Evolutionary conservation across 2,329 filamentous ascomycete species (phyloP).

Genomic region (Cucurbitaria berberidis): DNA sequence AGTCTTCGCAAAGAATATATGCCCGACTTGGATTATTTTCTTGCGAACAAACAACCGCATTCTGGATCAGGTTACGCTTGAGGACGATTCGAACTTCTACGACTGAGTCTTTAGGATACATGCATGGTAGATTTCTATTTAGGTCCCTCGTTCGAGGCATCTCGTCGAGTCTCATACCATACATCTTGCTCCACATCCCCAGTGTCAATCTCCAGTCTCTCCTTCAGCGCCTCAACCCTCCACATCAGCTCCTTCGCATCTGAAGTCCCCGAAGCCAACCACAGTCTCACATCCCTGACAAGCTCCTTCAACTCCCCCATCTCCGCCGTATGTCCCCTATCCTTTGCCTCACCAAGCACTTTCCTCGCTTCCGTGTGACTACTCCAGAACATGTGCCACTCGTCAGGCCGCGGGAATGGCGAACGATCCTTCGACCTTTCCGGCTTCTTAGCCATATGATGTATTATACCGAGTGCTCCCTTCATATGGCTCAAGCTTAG

Average conservation of each 20-base stretch:
- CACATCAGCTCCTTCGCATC: background rate
- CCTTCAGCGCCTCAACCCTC: background rate
- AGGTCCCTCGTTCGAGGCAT: no score
- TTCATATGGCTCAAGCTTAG: background rate
- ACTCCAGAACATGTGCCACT: slow-evolving; percentile 25
- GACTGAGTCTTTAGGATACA: no score
- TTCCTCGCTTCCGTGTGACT: slow-evolving; percentile 16
- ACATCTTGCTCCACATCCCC: background rate
- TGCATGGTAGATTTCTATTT: background rate
- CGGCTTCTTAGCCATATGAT: background rate
- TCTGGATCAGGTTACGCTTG: no score
- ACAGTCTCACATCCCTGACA: slow-evolving; percentile 11
- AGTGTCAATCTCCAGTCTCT: background rate
- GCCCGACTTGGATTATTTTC: no score
- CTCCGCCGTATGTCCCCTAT: slow-evolving; percentile 3
- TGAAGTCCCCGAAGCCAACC: slow-evolving; percentile 12
- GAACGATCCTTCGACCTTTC: background rate
- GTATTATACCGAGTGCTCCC: background rate
- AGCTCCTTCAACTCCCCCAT: slow-evolving; percentile 8
- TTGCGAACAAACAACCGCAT: no score
- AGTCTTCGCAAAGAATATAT: no score
- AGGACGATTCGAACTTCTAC: no score
- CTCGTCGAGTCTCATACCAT: background rate
- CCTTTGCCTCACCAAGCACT: slow-evolving; percentile 16
- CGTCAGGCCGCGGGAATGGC: slow-evolving; percentile 17